These are phyloP conservation scores for Pseudocercospora macadamiae DNA, from an alignment of 2,329 filamentous ascomycete species.

Conservation along the genomic window DNA sequence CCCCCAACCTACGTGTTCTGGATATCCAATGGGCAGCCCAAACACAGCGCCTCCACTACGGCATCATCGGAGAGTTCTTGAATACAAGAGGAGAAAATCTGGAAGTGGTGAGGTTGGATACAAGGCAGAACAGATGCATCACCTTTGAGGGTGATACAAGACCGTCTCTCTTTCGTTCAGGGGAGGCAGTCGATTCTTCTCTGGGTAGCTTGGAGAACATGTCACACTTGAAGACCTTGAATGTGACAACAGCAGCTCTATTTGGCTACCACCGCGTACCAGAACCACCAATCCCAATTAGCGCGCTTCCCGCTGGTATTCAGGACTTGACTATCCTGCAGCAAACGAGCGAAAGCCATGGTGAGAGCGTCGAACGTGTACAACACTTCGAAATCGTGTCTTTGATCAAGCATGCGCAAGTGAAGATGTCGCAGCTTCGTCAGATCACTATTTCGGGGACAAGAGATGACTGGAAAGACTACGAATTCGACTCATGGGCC, in stretches of 20 bases:
- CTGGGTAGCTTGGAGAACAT: conserved; percentile 8
- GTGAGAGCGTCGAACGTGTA: no score
- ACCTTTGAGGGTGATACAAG: neutral
- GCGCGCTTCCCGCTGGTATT: neutral
- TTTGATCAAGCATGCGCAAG: no score
- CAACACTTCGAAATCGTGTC: no score
- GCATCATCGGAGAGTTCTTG: conserved; percentile 9
- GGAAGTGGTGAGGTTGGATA: conserved; percentile 12
- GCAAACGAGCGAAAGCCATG: no score
- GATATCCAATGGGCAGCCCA: conserved; percentile 13
- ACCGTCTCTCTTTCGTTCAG: neutral
- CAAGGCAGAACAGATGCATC: conserved; percentile 11
- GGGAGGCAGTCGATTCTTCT: conserved; percentile 10
- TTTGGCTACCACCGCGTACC: neutral
- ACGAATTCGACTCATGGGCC: no score
- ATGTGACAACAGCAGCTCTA: conserved; percentile 11
- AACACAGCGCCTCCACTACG: conserved; percentile 10
- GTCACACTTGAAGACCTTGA: neutral
- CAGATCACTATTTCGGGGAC: no score
- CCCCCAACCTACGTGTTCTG: conserved; percentile 11
- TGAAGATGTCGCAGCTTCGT: no score
- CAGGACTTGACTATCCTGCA: neutral
- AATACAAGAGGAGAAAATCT: conserved; percentile 8
- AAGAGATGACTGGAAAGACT: no score
- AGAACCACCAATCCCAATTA: neutral